Percentiles rank a stretch among this genome's conserved stretches.
Evolutionary conservation across 345 rosid genomes (phyloP).

Genomic region (Abelmoschus esculentus): DNA sequence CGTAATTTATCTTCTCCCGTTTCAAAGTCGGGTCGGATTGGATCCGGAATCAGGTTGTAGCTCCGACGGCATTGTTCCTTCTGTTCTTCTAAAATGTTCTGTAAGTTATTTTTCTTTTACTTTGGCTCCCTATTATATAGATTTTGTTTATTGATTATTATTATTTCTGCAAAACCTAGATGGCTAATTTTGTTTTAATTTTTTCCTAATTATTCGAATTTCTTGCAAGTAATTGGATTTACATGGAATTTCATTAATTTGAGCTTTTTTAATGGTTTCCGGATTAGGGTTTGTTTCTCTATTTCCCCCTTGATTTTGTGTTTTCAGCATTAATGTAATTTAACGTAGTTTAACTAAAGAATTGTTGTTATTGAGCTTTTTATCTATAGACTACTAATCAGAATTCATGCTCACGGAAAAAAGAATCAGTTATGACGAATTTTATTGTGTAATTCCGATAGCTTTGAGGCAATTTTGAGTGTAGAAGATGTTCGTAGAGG

Average conservation of each 20-base stretch:
- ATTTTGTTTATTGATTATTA: not conserved
- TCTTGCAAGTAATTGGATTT: not conserved
- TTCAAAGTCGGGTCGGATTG: not conserved
- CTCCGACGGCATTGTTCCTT: not conserved
- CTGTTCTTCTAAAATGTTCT: constrained; percentile 19
- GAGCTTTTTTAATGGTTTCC: not conserved
- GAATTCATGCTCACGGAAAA: not conserved
- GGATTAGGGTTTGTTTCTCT: not conserved
- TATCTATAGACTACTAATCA: not conserved
- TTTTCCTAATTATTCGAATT: not conserved
- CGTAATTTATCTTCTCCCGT: constrained; percentile 5
- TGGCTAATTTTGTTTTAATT: not conserved
- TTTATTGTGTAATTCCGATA: not conserved
- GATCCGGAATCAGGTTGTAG: constrained; percentile 9
- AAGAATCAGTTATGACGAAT: not conserved
- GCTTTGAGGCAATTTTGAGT: not conserved
- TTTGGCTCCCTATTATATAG: too few species aligned
- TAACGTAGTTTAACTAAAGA: not conserved
- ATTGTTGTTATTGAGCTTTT: not conserved
- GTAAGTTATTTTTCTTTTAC: constrained; percentile 8
- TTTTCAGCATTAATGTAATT: not conserved
- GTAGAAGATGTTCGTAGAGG: not conserved
- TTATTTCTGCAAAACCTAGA: not conserved
- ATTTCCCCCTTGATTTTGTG: not conserved
- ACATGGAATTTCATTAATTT: not conserved